These are phyloP conservation scores for Pleodorina starrii DNA, from an alignment of 139 green algal genomes.

Conservation along the genomic window DNA sequence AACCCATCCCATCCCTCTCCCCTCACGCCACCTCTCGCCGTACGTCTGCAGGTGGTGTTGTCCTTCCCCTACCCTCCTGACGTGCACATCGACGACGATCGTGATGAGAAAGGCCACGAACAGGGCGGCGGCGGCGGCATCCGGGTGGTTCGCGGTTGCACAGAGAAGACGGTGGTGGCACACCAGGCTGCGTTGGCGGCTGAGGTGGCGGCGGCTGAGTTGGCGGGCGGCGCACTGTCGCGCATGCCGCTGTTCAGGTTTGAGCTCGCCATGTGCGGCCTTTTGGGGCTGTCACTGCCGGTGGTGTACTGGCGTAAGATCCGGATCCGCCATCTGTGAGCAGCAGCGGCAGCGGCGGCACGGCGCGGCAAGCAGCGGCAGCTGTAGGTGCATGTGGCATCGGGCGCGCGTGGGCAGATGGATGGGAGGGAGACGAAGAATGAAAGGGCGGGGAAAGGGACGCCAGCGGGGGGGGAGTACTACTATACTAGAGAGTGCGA, in stretches of 20 bases:
- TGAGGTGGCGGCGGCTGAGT: slow-evolving; percentile 12
- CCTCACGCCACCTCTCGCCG: no score
- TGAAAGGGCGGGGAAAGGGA: no score
- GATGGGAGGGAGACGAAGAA: no score
- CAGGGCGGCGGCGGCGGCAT: neutral
- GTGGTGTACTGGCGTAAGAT: slow-evolving; percentile 67
- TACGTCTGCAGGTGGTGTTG: neutral
- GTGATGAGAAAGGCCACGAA: neutral
- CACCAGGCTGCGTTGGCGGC: slow-evolving; percentile 23
- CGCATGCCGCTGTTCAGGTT: slow-evolving; percentile 44
- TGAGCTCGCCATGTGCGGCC: slow-evolving; percentile 30
- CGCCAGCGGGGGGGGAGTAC: no score
- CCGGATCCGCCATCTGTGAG: slow-evolving; percentile 51
- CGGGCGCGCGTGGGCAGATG: no score
- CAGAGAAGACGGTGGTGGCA: slow-evolving; percentile 24
- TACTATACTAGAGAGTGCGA: no score
- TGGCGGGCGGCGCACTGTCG: neutral
- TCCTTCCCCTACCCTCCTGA: slow-evolving; percentile 43
- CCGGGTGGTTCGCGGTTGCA: slow-evolving; percentile 41
- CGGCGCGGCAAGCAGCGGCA: no score
- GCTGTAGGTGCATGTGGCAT: no score
- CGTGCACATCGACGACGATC: slow-evolving; percentile 38
- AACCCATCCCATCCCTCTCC: no score
- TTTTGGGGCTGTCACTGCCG: slow-evolving; percentile 55
- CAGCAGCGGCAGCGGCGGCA: neutral